Evolutionary conservation across 1,284 basidiomycete species (phyloP), one percentile per base, ranked within the genome.

Genomic region (Butyriboletus appendiculatus): DNA sequence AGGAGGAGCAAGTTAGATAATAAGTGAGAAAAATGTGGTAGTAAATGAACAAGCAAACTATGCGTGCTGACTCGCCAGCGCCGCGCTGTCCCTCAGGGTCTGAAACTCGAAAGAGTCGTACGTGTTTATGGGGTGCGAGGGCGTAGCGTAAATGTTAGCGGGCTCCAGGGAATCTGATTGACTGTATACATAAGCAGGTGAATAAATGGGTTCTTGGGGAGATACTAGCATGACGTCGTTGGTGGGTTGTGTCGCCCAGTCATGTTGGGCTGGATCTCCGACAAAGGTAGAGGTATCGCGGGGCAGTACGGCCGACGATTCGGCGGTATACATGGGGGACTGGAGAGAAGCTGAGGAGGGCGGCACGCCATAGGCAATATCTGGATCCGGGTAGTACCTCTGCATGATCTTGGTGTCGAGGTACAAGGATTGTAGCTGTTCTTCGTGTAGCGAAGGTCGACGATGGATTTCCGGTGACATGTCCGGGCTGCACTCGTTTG

Each of bases 41-140:
- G 45, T 30, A 22, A 28, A 24, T 18, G n/a, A 42, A 47, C 44
- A 22, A 15, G 40, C 30, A 45, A 22, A 3, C 48, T 61, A 73
- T 22, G 59, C 66, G 6, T 54, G 65, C 48, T 65, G 65, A 40
- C 56, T 52, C 6, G 60, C 45, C 22, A 61, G 54, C 37, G 50
- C 10, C 16, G 52, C 44, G 24, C 48, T 50, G 35, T 71, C 72
- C 22, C 60, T 67, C 11, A 73, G 52, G 16, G 61, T 50, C 52
- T 69, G 72, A 26, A 71, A 69, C 22, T 68, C 73, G 38, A 71
- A 64, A 12, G 70, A 57, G 52, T 69, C 66, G 35, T 66, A 70
- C n/a, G 67, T 52, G 45, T 58, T 35, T 6, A 62, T 50, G 30
- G 56, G 16, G 20, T 59, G 70, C 34, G 57, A 28, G 12, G 65